These are phyloP conservation scores for Fusarium miscanthi DNA, from an alignment of 2,329 filamentous ascomycete species.

Conservation along the genomic window DNA sequence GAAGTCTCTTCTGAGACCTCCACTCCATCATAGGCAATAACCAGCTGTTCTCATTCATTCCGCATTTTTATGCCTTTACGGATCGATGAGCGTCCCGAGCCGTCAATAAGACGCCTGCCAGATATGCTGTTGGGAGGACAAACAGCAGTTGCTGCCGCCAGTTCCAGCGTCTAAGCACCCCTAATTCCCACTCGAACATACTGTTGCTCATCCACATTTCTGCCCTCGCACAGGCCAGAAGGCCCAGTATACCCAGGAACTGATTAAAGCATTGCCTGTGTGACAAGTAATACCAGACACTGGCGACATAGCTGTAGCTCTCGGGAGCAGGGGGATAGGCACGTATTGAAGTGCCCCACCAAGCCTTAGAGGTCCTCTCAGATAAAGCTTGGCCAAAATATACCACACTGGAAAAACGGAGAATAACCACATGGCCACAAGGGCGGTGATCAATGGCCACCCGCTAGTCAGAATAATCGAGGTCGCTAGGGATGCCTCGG, in stretches of 20 bases:
- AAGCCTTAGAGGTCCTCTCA: not conserved
- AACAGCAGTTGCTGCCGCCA: not conserved
- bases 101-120: not conserved
- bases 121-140: not conserved
- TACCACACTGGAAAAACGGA: too few relatives aligned
- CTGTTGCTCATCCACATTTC: not conserved
- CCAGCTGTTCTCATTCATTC: not conserved
- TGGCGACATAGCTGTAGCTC: not conserved
- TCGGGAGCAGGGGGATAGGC: not conserved
- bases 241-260: not conserved
- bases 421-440: too few relatives aligned
- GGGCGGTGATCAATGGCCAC: not conserved
- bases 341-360: not conserved
- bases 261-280: slow-evolving; percentile 11
- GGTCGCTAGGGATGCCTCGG: not conserved
- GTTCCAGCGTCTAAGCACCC: not conserved
- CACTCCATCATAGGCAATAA: not conserved
- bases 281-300: slow-evolving; percentile 3
- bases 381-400: too few relatives aligned
- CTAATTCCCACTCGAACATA: not conserved
- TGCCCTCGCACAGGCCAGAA: not conserved
- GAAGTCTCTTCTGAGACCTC: not conserved
- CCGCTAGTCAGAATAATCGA: not conserved
- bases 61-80: not conserved
- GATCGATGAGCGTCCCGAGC: not conserved